These are phyloP conservation scores for Tetradesmus obliquus DNA, from an alignment of 139 green algal genomes.

Conservation along the genomic window DNA sequence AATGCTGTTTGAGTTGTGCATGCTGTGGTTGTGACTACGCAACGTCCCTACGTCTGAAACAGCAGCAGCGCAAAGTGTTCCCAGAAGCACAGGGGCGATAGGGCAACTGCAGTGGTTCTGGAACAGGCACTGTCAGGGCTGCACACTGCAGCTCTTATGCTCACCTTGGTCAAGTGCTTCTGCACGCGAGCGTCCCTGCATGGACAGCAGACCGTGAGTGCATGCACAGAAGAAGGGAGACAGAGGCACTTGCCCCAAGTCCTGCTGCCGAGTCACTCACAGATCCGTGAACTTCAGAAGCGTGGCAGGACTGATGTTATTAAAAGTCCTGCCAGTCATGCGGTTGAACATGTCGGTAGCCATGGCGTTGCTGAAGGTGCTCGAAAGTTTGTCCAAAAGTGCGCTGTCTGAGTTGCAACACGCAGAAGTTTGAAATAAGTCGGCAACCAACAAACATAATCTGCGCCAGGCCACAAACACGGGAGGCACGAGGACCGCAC, in stretches of 20 bases:
- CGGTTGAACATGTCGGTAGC: constrained; percentile 23
- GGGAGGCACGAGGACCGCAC: neutral
- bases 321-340: constrained; percentile 4
- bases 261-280: constrained; percentile 6
- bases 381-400: neutral
- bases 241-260: neutral
- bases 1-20: no score
- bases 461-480: neutral
- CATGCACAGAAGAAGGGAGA: neutral
- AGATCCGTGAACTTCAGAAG: constrained; percentile 44
- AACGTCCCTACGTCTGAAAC: no score
- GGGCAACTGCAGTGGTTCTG: neutral
- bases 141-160: neutral
- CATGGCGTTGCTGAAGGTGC: constrained; percentile 5
- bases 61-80: neutral
- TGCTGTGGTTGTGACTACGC: no score
- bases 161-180: constrained; percentile 61
- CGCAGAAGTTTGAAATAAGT: no score
- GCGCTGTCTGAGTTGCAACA: neutral
- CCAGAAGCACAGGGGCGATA: neutral
- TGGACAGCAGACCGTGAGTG: neutral
- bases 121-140: neutral
- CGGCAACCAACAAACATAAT: no score
- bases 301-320: constrained; percentile 5
- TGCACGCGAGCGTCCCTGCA: constrained; percentile 63